Evolutionary conservation across 441 rosid species (phyloP).

Genomic region (Pelargonium australe): DNA sequence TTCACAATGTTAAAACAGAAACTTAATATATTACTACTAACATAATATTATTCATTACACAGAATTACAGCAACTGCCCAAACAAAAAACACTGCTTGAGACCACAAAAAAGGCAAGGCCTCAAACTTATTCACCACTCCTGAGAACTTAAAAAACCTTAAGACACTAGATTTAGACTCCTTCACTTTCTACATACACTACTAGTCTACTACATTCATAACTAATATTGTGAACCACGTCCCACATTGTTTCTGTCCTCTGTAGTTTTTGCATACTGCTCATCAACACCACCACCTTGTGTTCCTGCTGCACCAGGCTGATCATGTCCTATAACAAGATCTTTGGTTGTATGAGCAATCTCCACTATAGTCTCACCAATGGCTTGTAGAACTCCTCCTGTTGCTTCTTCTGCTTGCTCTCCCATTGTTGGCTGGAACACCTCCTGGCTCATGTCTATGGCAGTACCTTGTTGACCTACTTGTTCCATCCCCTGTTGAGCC

Average conservation of each 20-base stretch:
- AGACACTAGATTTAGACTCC: neutral
- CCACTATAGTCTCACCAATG: conserved; percentile 1
- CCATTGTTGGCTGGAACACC: neutral
- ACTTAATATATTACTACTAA: too few relatives aligned
- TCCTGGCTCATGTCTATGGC: neutral
- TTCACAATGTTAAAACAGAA: too few relatives aligned
- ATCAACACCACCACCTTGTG: neutral
- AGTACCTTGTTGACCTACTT: neutral
- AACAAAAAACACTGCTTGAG: too few relatives aligned
- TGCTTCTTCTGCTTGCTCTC: conserved; percentile 5
- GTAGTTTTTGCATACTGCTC: conserved; percentile 6
- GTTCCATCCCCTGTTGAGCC: neutral
- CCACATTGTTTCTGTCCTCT: neutral
- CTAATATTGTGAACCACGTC: neutral
- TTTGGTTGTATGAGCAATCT: conserved; percentile 4
- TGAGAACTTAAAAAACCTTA: too few relatives aligned
- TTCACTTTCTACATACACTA: neutral
- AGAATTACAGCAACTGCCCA: too few relatives aligned
- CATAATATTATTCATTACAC: too few relatives aligned
- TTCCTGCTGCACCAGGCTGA: neutral
- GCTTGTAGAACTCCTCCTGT: conserved; percentile 6
- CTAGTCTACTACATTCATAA: neutral
- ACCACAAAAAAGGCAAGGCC: too few relatives aligned
- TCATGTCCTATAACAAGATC: conserved; percentile 3
- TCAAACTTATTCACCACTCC: too few relatives aligned